Percentiles rank a stretch among this genome's conserved stretches.
Conservation (phyloP, 257 asterid genomes). For the Lycium barbarum region DNA sequence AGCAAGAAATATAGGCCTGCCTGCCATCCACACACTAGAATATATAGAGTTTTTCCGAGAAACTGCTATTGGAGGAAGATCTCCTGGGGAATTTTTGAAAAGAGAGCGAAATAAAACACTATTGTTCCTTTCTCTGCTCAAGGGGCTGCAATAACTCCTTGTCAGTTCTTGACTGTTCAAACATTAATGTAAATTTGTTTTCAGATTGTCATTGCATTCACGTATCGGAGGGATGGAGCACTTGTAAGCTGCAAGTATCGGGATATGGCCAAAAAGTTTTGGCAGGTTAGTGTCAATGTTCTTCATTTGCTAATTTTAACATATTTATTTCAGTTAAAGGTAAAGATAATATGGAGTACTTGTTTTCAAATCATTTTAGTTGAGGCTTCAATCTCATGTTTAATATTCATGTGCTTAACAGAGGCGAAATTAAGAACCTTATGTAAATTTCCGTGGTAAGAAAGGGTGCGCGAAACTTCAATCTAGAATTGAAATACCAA, state of each 20-base stretch:
- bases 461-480: neutral
- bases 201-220: conserved; percentile 85
- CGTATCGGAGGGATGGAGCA: conserved; percentile 70
- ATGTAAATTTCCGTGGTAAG: conserved; percentile 11
- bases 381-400: neutral
- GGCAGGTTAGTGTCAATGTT: conserved; percentile 64
- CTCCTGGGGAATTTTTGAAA: neutral
- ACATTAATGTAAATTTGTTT: conserved; percentile 20
- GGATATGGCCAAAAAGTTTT: conserved; percentile 65
- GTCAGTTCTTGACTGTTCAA: neutral
- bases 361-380: conserved; percentile 14
- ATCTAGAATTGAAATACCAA: neutral
- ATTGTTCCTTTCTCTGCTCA: conserved; percentile 19
- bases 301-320: conserved; percentile 13
- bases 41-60: conserved; percentile 14
- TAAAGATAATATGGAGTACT: neutral
- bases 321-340: conserved; percentile 5
- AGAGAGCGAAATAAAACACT: conserved; percentile 16
- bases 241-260: conserved; percentile 96
- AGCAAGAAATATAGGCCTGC: conserved; percentile 12
- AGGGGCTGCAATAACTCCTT: neutral
- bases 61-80: conserved; percentile 28
- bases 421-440: neutral
- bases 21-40: conserved; percentile 1
- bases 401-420: neutral